Evolutionary conservation across 805 yeast genomes (phyloP).

Genomic region (Suhomyces kilbournensis): DNA sequence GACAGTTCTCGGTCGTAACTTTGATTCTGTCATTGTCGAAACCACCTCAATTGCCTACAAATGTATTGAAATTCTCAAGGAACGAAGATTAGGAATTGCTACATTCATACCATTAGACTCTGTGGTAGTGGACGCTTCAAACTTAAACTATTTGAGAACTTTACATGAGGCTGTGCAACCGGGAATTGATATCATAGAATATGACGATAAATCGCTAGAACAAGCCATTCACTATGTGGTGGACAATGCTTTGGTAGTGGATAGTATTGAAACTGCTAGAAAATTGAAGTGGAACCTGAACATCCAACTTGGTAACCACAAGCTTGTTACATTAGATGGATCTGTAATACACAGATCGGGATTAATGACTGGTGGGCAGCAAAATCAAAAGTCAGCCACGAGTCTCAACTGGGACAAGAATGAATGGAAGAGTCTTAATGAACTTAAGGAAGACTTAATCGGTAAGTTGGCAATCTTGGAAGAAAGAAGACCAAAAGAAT

Average conservation of each 20-base stretch:
- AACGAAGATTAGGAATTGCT: constrained; percentile 80
- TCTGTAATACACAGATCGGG: constrained; percentile 82
- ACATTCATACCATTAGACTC: constrained; percentile 87
- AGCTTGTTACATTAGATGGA: constrained; percentile 80
- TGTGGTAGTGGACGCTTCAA: constrained; percentile 51
- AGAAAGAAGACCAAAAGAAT: constrained; percentile 51
- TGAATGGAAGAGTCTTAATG: constrained; percentile 54
- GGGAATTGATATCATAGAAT: constrained; percentile 70
- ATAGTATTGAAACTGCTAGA: constrained; percentile 64
- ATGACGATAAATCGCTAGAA: constrained; percentile 59
- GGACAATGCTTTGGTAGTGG: constrained; percentile 77
- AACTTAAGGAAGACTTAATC: constrained; percentile 47
- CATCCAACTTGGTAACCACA: constrained; percentile 43
- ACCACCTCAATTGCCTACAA: constrained; percentile 62
- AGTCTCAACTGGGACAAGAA: constrained; percentile 67
- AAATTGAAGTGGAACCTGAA: constrained; percentile 62
- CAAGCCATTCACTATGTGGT: constrained; percentile 78
- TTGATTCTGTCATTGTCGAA: constrained; percentile 85
- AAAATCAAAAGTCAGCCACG: constrained; percentile 41
- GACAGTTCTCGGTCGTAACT: constrained; percentile 72
- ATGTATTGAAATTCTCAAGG: constrained; percentile 77
- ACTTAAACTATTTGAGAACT: constrained; percentile 53
- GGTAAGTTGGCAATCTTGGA: constrained; percentile 49
- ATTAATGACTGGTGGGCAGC: constrained; percentile 86
- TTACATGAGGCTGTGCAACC: constrained; percentile 58